Base-by-base conservation (phyloP, 768 basidiomycete species). In the Pluteus cervinus region DNA sequence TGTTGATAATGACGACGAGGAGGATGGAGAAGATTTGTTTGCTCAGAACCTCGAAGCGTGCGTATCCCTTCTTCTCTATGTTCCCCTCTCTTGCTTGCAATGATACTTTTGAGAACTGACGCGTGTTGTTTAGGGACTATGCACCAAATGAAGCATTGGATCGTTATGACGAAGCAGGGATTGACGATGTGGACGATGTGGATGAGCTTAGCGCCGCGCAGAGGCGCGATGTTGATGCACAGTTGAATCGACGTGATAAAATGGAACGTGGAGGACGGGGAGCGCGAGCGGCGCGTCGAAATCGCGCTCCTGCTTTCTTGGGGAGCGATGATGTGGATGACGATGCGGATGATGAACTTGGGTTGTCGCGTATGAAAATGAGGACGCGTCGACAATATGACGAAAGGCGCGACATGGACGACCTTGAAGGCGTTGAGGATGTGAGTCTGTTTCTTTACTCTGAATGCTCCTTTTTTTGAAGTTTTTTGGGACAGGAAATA, bases 11-110 rank as follows among this genome's bases (percentile, higher is more conserved):
- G 86, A 79, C 4, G 86, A 77, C 12, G 86, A 83, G 8, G 90
- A 74, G n/a, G 85, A 87, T 16, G 88, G 87, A 24, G 94, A 97
- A 58, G 94, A 98, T 63, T 76, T 99, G 29, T 97, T 93, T 58
- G 86, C 72, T 23, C 79, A 91, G n/a, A 69, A 66, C 34, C 59
- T 88, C 41, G 76, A 85, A 57, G 72, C 71, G 93, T 88, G 54
- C 48, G 78, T 43, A 24, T 42, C 23, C 33, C 41, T 39, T 25
- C 36, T 9, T 29, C 21, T 29, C 25, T 33, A 14, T 26, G 20
- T 37, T 16, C 45, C 32, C n/a, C n/a, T n/a, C n/a, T n/a, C n/a
- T n/a, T n/a, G n/a, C n/a, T n/a, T n/a, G n/a, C n/a, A n/a, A n/a
- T n/a, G n/a, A 33, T 17, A 35, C 46, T 48, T 39, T 36, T 43